phyloP scores from a whole-genome alignment of 176 grass and related monocot genomes.

The Zoysia pacifica region DNA sequence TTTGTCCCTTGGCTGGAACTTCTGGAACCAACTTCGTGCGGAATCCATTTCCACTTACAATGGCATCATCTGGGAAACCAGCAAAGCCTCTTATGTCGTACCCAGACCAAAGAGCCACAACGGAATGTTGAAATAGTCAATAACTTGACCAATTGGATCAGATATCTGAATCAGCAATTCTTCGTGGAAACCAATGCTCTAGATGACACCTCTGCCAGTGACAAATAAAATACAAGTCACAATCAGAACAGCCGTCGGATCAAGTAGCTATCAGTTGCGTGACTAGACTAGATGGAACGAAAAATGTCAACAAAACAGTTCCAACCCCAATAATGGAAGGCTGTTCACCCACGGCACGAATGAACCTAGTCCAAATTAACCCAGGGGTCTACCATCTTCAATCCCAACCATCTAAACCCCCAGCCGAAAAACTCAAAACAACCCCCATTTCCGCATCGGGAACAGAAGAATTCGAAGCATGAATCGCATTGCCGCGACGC shows the following conservation, averaged over 20 bases:
- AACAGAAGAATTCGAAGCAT: slow-evolving; percentile 19
- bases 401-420: not conserved
- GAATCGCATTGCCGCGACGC: slow-evolving; percentile 36
- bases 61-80: slow-evolving; percentile 48
- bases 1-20: slow-evolving; percentile 78
- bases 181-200: slow-evolving; percentile 44
- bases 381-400: slow-evolving; percentile 29
- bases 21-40: slow-evolving; percentile 91
- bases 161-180: slow-evolving; percentile 16
- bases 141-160: slow-evolving; percentile 7
- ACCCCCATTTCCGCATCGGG: not conserved
- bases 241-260: slow-evolving; percentile 16
- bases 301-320: slow-evolving; percentile 18
- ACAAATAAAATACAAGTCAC: slow-evolving; percentile 27
- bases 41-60: slow-evolving; percentile 84
- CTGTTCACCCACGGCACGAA: slow-evolving; percentile 12
- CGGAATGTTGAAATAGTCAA: slow-evolving; percentile 41
- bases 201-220: slow-evolving; percentile 32
- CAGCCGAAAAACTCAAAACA: not conserved
- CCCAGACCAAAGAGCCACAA: slow-evolving; percentile 14
- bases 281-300: slow-evolving; percentile 1
- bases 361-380: slow-evolving; percentile 14
- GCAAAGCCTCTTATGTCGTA: not conserved
- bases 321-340: not conserved
- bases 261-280: slow-evolving; percentile 24